Conservation (phyloP, 2,329 filamentous ascomycete species). For the Iodosphaeria phyllophila region DNA sequence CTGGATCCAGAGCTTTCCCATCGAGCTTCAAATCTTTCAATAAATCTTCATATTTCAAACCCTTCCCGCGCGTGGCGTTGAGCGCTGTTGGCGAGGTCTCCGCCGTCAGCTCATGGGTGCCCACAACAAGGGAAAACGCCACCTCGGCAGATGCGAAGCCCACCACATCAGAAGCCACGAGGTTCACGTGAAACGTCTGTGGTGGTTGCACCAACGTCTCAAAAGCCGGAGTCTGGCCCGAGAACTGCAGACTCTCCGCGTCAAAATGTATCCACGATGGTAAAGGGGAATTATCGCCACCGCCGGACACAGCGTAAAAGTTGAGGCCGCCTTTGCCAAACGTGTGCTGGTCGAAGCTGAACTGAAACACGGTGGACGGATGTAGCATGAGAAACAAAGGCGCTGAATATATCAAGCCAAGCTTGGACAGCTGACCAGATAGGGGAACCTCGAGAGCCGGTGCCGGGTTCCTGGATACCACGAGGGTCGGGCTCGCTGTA, state of each 20-base stretch:
- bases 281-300: constrained; percentile 64
- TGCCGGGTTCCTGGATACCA: constrained; percentile 40
- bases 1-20: constrained; percentile 24
- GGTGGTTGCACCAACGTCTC: constrained; percentile 45
- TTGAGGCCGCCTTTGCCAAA: constrained; percentile 43
- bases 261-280: constrained; percentile 77
- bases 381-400: constrained; percentile 39
- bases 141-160: constrained; percentile 53
- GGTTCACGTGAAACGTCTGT: constrained; percentile 50
- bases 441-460: constrained; percentile 38
- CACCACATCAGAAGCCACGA: constrained; percentile 64
- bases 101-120: constrained; percentile 49
- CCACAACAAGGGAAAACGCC: constrained; percentile 54
- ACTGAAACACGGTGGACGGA: constrained; percentile 31
- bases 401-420: constrained; percentile 40
- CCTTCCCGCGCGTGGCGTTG: constrained; percentile 33
- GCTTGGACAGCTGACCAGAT: constrained; percentile 33
- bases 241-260: constrained; percentile 40
- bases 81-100: constrained; percentile 34
- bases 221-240: constrained; percentile 48
- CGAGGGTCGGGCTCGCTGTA: constrained; percentile 49
- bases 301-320: constrained; percentile 63
- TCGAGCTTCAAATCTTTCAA: constrained; percentile 36
- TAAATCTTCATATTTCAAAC: constrained; percentile 33
- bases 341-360: constrained; percentile 34